Evolutionary conservation across 345 rosid species (phyloP), one percentile per base, ranked within the genome.

Genomic region (Salix suchowensis): DNA sequence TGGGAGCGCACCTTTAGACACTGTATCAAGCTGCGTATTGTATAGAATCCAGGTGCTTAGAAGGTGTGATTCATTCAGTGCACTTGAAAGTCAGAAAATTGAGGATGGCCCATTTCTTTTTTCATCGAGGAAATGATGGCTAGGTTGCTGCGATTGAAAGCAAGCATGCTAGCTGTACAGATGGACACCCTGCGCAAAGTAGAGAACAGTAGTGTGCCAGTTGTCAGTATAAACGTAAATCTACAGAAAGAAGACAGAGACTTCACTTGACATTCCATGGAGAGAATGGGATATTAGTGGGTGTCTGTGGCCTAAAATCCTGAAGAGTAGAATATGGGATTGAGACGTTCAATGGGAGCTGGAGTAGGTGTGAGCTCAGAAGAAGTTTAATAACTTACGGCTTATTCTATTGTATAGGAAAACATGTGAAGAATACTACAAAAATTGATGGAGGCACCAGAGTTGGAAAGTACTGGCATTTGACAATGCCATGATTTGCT

Each of bases 121-220:
- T 36, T 16, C 13, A 5, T 30, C 4, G 19, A 48, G 42, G n/a
- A 21, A 13, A 39, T 72, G 24, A 72, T 72, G 52, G 26, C 75
- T 34, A n/a, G 18, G 42, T 58, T 69, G 79, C 60, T 15, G 44
- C 21, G 30, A 69, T 70, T 70, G 74, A 70, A 77, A 70, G 70
- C 64, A 70, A 70, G 74, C 79, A 69, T 76, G 79, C 68, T 16
- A n/a, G 79, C 68, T 16, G 14, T 74, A 28, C 39, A 18, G 19
- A 67, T 52, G 19, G 15, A 13, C 54, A 9, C 68, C 30, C 42
- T 58, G 19, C 13, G 26, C 10, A 42, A 16, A 23, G 23, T 10
- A n/a, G 39, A 13, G 15, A 48, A 34, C 60, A 70, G 79, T 4
- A 61, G 69, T 32, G 61, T 30, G 67, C 55, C 72, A 75, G n/a